These are phyloP conservation scores for Paramecium sonneborni DNA, from an alignment of 73 alveolate genomes.

Conservation along the genomic window DNA sequence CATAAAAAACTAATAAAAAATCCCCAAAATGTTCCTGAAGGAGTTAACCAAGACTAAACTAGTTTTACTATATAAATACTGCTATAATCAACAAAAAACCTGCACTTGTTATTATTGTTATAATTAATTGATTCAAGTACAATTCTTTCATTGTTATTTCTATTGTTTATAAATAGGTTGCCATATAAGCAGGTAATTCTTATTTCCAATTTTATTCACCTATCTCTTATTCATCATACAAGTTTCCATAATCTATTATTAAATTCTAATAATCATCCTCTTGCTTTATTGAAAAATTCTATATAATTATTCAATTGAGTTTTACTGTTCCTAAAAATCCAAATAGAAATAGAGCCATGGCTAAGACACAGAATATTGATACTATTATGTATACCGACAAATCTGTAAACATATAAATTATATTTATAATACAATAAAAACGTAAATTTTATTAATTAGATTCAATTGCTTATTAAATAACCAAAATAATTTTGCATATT, in stretches of 20 bases:
- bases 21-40: constrained; percentile 55
- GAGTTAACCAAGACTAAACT: constrained; percentile 53
- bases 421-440: background rate
- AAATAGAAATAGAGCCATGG: background rate
- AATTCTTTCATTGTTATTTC: background rate
- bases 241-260: background rate
- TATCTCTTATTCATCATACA: constrained; percentile 49
- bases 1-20: constrained; percentile 10
- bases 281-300: background rate
- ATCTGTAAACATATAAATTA: constrained; percentile 46
- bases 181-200: constrained; percentile 53
- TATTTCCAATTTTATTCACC: constrained; percentile 39
- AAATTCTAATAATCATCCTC: background rate
- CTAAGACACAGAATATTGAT: background rate
- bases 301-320: background rate
- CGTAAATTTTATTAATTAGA: background rate
- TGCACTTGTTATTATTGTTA: constrained; percentile 25
- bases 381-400: background rate
- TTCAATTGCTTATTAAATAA: background rate
- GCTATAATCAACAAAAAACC: constrained; percentile 3
- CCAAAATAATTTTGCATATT: background rate
- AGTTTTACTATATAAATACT: background rate
- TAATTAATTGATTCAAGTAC: background rate
- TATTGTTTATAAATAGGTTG: background rate
- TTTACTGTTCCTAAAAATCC: constrained; percentile 40